phyloP scores from a whole-genome alignment of 2,329 filamentous ascomycete genomes.

The Amphichorda felina region DNA sequence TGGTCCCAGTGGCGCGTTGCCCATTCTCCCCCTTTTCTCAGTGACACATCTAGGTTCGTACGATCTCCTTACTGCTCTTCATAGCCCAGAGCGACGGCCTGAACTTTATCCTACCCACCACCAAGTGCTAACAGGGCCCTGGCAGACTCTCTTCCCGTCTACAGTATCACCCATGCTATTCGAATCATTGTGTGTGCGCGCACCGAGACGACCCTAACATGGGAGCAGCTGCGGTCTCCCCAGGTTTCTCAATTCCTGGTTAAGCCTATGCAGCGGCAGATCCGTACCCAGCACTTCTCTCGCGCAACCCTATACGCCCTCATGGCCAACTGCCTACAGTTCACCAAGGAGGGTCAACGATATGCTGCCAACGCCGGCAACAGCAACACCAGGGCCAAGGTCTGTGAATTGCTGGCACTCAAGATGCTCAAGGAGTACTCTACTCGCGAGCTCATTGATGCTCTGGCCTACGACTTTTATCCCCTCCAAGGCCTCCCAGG shows the following conservation, averaged over 20 bases:
- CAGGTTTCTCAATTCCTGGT: slow-evolving; percentile 92
- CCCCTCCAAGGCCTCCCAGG: slow-evolving; percentile 70
- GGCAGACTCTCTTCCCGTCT: slow-evolving; percentile 73
- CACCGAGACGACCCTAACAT: slow-evolving; percentile 85
- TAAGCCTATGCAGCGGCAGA: slow-evolving; percentile 89
- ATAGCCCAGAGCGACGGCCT: not conserved
- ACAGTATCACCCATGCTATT: slow-evolving; percentile 82
- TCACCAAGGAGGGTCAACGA: slow-evolving; percentile 72
- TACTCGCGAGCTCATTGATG: slow-evolving; percentile 84
- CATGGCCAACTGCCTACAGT: slow-evolving; percentile 89
- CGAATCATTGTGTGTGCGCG: slow-evolving; percentile 72
- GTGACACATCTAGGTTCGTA: slow-evolving; percentile 59
- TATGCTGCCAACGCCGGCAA: slow-evolving; percentile 77
- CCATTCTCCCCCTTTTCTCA: slow-evolving; percentile 66
- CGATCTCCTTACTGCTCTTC: not conserved
- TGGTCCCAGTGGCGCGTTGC: slow-evolving; percentile 14
- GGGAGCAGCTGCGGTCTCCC: slow-evolving; percentile 92
- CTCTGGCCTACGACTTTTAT: slow-evolving; percentile 88
- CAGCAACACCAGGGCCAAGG: slow-evolving; percentile 72
- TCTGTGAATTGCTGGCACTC: slow-evolving; percentile 84
- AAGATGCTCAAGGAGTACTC: slow-evolving; percentile 82
- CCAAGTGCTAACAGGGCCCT: not conserved
- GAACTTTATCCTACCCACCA: not conserved
- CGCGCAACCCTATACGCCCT: slow-evolving; percentile 79
- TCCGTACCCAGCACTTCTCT: slow-evolving; percentile 72